Percentiles rank a stretch among this genome's conserved stretches.
Conservation (phyloP, 768 basidiomycete genomes). For the Kwoniella sp. region DNA sequence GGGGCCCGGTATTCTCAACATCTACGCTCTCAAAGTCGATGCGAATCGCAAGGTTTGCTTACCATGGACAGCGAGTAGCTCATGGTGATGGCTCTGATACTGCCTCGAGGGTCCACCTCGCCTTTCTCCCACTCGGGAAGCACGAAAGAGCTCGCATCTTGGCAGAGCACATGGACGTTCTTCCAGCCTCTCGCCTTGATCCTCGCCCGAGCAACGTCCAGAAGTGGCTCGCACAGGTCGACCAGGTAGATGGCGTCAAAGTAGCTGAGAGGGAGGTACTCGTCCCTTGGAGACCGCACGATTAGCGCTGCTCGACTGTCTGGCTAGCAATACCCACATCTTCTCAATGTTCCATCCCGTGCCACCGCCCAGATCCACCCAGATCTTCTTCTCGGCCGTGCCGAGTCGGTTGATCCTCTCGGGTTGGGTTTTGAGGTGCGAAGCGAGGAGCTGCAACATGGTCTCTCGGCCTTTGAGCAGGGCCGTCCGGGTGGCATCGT, state of each 20-base stretch:
- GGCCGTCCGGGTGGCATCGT: conserved; percentile 62
- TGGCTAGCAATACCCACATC: conserved; percentile 49
- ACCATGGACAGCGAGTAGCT: conserved; percentile 54
- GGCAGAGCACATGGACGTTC: conserved; percentile 67
- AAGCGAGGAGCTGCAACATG: conserved; percentile 65
- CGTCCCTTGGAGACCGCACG: conserved; percentile 47
- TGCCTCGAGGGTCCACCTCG: conserved; percentile 57
- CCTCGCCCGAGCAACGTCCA: conserved; percentile 66
- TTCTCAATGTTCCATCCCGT: conserved; percentile 71
- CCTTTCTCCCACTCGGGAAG: conserved; percentile 61
- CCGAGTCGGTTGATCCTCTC: neutral
- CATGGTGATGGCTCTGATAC: conserved; percentile 55
- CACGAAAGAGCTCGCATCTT: conserved; percentile 66
- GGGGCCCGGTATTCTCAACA: neutral
- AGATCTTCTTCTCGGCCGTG: conserved; percentile 55
- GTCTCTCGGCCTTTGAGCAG: conserved; percentile 67
- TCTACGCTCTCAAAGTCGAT: neutral
- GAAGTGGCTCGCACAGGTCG: conserved; percentile 67
- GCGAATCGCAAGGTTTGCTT: too few relatives aligned
- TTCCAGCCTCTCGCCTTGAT: conserved; percentile 66
- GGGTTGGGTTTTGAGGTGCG: conserved; percentile 58
- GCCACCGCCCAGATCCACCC: conserved; percentile 76
- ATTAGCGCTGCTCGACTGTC: neutral
- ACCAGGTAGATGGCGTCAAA: conserved; percentile 69
- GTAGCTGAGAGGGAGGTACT: conserved; percentile 57